These are phyloP conservation scores for Candida insectalens DNA, from an alignment of 805 yeast species.

Conservation along the genomic window DNA sequence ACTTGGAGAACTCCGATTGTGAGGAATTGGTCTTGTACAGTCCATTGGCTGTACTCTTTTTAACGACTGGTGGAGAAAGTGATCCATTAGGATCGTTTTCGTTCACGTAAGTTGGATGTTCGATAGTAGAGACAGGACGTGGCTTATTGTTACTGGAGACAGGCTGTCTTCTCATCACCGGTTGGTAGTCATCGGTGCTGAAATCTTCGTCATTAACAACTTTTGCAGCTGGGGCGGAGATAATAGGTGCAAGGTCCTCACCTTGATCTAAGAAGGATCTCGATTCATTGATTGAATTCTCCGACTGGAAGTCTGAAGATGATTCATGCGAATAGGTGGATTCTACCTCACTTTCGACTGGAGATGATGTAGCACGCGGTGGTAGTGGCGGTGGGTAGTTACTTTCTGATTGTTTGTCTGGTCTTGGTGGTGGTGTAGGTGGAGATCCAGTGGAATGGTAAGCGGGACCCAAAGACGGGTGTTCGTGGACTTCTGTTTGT, in stretches of 20 bases:
- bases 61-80: background rate
- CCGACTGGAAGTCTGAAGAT: background rate
- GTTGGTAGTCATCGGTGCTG: constrained; percentile 3
- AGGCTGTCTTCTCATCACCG: background rate
- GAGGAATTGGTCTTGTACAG: constrained; percentile 58
- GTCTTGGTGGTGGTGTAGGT: no score
- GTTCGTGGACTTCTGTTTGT: no score
- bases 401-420: no score
- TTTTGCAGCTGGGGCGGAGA: constrained; percentile 24
- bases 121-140: constrained; percentile 30
- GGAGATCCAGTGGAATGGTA: no score
- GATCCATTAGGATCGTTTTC: background rate
- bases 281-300: background rate
- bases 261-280: constrained; percentile 9
- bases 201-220: background rate
- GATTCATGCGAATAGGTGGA: no score
- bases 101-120: constrained; percentile 17
- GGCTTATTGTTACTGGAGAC: constrained; percentile 9
- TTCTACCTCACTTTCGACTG: no score
- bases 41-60: constrained; percentile 30
- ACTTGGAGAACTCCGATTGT: constrained; percentile 31
- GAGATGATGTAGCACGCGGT: constrained; percentile 2
- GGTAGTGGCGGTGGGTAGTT: constrained; percentile 3
- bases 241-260: constrained; percentile 24
- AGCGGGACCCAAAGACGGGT: no score